Evolutionary conservation across 768 basidiomycete genomes (phyloP), one percentile per base, ranked within the genome.

Genomic region (Termitomyces sp.): DNA sequence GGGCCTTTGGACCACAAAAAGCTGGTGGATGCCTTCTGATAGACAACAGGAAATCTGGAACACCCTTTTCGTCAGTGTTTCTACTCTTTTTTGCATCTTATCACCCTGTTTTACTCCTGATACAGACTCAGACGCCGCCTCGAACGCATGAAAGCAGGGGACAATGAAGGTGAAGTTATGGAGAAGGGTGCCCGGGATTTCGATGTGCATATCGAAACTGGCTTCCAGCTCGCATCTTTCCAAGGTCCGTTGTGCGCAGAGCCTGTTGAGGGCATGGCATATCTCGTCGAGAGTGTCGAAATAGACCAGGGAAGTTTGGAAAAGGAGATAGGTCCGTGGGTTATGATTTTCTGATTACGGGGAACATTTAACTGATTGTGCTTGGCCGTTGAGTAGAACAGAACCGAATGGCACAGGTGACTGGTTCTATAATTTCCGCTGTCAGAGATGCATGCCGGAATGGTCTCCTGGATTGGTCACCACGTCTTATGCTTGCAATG

Each of bases 231-330:
- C 51, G 96, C 94, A 0, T 90, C 90, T 1, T 90, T 94, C 71
- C 94, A 96, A 74, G 97, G 97, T 0, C 96, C 97, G 13, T 75
- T 99, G 20, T 98, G 97, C 66, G 90, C 89, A 7, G 97, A 99
- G 72, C 97, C 97, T 2, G 86, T 98, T 8, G 90, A 96, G 65
- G 96, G 96, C 0, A 77, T 99, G 78, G 93, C 88, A 0, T 98
- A 90, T 76, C 92, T 96, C 62, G 83, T 98, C 1, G 95, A 98
- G 70, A 79, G 77, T 32, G 76, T 98, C 3, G 79, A 83, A 15
- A 77, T 93, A 22, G 84, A 94, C 65, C 68, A 68, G 53, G 82
- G 81, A 45, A 78, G 77, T 28, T 72, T 93, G 42, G 81, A 82
- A 61, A 86, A 81, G 65, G 90, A 92, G 67, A 85, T 85, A 46